These are phyloP conservation scores for Pichia sp. DNA, from an alignment of 1,139 yeast genomes.

Conservation along the genomic window DNA sequence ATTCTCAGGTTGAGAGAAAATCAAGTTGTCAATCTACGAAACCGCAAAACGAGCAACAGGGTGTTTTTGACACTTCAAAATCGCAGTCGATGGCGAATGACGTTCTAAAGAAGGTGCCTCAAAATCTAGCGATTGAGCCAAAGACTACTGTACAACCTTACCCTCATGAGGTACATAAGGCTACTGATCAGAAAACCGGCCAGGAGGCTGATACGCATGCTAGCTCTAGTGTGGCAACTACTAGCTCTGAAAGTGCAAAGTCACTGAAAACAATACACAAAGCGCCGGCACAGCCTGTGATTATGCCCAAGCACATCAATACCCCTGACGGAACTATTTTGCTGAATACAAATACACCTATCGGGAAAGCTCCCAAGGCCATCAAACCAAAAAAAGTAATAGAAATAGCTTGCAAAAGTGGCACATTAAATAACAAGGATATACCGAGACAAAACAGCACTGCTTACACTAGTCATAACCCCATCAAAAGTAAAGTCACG, in stretches of 20 bases:
- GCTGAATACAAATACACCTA: neutral
- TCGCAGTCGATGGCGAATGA: neutral
- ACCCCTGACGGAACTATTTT: conserved; percentile 13
- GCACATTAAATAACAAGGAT: neutral
- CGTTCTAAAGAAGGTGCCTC: neutral
- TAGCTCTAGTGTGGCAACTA: neutral
- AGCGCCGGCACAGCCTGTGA: neutral
- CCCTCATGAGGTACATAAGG: neutral
- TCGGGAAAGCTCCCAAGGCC: conserved; percentile 1
- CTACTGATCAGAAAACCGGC: neutral
- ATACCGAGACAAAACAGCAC: neutral
- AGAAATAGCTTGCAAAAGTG: neutral
- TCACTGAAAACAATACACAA: neutral
- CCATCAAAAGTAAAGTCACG: neutral
- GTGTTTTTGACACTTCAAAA: neutral
- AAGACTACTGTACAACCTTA: neutral
- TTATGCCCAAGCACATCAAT: conserved; percentile 12
- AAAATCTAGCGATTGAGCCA: neutral
- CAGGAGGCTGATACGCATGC: neutral
- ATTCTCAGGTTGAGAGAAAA: conserved; percentile 4
- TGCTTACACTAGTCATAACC: neutral
- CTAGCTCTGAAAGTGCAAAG: neutral
- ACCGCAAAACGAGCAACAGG: neutral
- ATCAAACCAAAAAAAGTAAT: neutral
- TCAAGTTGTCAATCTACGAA: neutral